Conservation (phyloP, 1,284 basidiomycete species). For the Somion occarium region DNA sequence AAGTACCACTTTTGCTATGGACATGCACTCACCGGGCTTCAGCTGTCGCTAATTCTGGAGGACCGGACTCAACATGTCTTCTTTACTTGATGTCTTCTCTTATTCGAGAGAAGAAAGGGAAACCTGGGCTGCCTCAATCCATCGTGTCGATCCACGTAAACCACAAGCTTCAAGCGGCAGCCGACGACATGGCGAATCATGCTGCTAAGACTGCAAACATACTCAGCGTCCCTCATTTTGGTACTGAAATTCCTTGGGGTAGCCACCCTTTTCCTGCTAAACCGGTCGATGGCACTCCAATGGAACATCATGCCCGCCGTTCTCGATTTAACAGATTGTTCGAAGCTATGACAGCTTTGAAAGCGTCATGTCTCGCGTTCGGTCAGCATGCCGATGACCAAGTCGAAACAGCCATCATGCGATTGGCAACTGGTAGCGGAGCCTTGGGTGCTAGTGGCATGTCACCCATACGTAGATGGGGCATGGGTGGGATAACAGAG, state of each 20-base stretch:
- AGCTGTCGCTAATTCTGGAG: constrained; percentile 76
- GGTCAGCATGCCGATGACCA: constrained; percentile 80
- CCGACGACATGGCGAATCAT: constrained; percentile 47
- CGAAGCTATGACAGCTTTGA: constrained; percentile 35
- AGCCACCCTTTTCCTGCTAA: constrained; percentile 41
- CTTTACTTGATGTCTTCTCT: constrained; percentile 51
- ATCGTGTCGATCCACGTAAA: constrained; percentile 63
- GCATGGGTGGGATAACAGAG: constrained; percentile 53
- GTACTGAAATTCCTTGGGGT: constrained; percentile 53
- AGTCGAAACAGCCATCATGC: constrained; percentile 71
- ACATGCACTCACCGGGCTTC: not conserved
- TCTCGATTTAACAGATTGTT: constrained; percentile 58
- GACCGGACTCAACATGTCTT: constrained; percentile 74
- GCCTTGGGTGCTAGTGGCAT: constrained; percentile 59
- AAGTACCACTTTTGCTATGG: not conserved
- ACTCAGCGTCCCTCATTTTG: constrained; percentile 44
- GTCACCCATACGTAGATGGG: constrained; percentile 60
- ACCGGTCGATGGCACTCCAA: not conserved
- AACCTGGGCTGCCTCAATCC: constrained; percentile 15
- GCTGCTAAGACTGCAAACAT: constrained; percentile 38
- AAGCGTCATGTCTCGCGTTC: constrained; percentile 46
- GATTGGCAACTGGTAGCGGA: constrained; percentile 52
- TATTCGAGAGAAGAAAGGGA: not conserved
- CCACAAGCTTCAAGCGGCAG: constrained; percentile 58
- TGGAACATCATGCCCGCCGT: constrained; percentile 41